These are phyloP conservation scores for Litsea cubeba DNA, from an alignment of 164 flowering plant species.

Conservation along the genomic window DNA sequence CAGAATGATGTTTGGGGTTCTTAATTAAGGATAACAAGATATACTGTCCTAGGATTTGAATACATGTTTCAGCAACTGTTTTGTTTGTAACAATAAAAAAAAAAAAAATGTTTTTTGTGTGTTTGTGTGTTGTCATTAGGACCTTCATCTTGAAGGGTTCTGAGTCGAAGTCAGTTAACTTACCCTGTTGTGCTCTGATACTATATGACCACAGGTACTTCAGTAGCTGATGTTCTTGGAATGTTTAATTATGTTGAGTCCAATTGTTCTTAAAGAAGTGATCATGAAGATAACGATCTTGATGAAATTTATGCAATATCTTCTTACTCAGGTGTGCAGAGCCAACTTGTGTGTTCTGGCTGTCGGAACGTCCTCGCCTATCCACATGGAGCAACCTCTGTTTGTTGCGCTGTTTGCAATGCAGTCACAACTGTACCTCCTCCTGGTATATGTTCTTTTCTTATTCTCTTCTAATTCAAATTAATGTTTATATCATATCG, in stretches of 20 bases:
- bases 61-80: too few species aligned
- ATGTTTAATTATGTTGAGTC: neutral
- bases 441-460: conserved; percentile 47
- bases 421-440: conserved; percentile 89
- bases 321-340: conserved; percentile 48
- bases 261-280: neutral
- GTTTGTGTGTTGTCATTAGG: too few species aligned
- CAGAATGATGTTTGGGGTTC: too few species aligned
- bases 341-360: conserved; percentile 95
- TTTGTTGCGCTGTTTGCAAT: conserved; percentile 94
- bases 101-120: too few species aligned
- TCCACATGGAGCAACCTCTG: conserved; percentile 85
- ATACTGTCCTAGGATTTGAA: too few species aligned
- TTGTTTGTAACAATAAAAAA: too few species aligned
- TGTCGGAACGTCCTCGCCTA: conserved; percentile 76
- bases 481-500: too few species aligned
- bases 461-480: too few species aligned
- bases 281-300: neutral
- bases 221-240: neutral
- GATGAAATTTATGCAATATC: neutral
- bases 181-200: neutral
- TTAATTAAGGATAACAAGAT: too few species aligned
- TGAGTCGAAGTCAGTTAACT: too few species aligned
- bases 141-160: too few species aligned
- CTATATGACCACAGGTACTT: neutral